phyloP scores from a whole-genome alignment of 352 stramenopile genomes.

The Saprolegnia parasitica region DNA sequence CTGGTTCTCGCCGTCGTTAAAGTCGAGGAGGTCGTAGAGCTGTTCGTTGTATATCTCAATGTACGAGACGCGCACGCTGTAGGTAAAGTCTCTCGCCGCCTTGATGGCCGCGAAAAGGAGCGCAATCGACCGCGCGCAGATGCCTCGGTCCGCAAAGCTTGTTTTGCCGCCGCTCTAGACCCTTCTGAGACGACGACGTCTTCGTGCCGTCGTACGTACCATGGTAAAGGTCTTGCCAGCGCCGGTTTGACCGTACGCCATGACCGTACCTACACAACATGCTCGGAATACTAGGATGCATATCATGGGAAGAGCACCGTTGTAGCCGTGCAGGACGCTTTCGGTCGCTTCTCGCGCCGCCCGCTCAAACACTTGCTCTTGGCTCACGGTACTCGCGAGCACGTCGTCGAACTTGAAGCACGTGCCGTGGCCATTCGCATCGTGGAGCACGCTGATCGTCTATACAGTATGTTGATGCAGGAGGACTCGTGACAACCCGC shows the following conservation, averaged over 20 bases:
- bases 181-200: neutral
- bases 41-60: conserved; percentile 42
- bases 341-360: conserved; percentile 51
- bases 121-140: conserved; percentile 55
- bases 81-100: conserved; percentile 45
- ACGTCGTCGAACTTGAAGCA: conserved; percentile 70
- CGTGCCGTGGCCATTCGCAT: conserved; percentile 41
- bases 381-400: conserved; percentile 38
- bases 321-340: conserved; percentile 60
- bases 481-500: neutral
- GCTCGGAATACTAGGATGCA: neutral
- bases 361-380: conserved; percentile 49
- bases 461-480: conserved; percentile 27
- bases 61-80: conserved; percentile 31
- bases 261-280: conserved; percentile 39
- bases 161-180: conserved; percentile 42
- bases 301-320: conserved; percentile 33
- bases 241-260: conserved; percentile 71
- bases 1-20: conserved; percentile 26
- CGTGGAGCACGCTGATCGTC: conserved; percentile 59
- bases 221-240: conserved; percentile 75
- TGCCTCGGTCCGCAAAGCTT: conserved; percentile 55
- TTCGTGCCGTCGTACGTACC: conserved; percentile 4
- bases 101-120: conserved; percentile 50
- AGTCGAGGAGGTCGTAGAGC: conserved; percentile 36